Evolutionary conservation across 305 asterid species (phyloP), one percentile per base, ranked within the genome.

Genomic region (Plantago lanceolata): DNA sequence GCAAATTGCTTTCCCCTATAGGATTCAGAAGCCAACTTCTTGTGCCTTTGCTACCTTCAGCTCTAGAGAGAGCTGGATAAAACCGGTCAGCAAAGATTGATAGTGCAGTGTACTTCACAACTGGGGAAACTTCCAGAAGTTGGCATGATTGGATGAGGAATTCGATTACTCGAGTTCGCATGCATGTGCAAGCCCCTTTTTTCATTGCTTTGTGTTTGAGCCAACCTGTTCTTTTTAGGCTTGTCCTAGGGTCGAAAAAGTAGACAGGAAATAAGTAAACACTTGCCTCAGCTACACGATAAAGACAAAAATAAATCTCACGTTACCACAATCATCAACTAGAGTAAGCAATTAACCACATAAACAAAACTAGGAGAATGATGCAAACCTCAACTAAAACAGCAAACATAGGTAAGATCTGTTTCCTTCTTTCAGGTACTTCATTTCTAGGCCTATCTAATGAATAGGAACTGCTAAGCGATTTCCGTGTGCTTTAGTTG

Each of bases 41-140:
- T 43, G 61, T 63, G 71, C 57, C 67, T 65, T 53, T 80, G 55
- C 70, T 74, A 45, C 67, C 81, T 65, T 61, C 51, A 18, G 65
- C 74, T 85, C 86, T 57, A 59, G 80, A 64, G 53, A 85, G 73
- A 58, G 84, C 71, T 20, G 93, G 94, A 70, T 80, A 88, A 73
- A 90, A 83, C 33, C 97, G 96, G 59, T 86, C 94, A 3, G 88
- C 85, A 66, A 84, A 88, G 24, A 90, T 73, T 15, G 94, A 68
- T 12, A 90, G 66, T 12, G 96, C 95, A 1, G 96, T 80, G 78
- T 85, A 90, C 50, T 90, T 90, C 70, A 90, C 91, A 54, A 78
- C 68, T 9, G 94, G 87, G 62, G 85, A 71, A 71, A 88, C 84
- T 65, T 83, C 69, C 69, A 85, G 82, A 19, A 86, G 92, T 66